These are phyloP conservation scores for Phytophthora boehmeriae DNA, from an alignment of 352 stramenopile genomes.

Conservation along the genomic window DNA sequence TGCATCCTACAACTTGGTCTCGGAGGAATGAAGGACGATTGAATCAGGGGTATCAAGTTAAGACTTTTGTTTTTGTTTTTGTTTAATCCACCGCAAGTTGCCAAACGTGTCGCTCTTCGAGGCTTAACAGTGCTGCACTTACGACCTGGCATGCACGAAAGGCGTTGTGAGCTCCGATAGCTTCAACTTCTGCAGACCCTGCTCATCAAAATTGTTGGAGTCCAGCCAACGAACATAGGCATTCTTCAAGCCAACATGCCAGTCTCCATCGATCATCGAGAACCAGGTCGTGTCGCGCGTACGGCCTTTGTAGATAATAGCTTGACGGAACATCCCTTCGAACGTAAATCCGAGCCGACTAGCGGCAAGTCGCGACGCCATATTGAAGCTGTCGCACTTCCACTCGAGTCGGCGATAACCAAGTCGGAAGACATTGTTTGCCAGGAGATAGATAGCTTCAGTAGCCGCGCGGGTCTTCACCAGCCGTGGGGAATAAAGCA, in stretches of 20 bases:
- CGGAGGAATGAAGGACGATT: too few species aligned
- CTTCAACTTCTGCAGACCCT: conserved; percentile 12
- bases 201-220: conserved; percentile 7
- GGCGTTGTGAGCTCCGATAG: conserved; percentile 24
- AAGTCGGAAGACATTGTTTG: conserved; percentile 4
- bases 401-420: conserved; percentile 4
- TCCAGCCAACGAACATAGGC: not conserved
- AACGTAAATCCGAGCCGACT: conserved; percentile 3
- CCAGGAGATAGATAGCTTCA: conserved; percentile 26
- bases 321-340: conserved; percentile 8
- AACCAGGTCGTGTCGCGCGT: conserved; percentile 4
- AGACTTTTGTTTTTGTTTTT: too few species aligned
- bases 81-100: too few species aligned
- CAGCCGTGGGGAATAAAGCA: conserved; percentile 9
- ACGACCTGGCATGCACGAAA: conserved; percentile 16
- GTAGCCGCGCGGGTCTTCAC: conserved; percentile 9
- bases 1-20: too few species aligned
- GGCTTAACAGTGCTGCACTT: not conserved
- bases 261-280: conserved; percentile 11
- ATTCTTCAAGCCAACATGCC: conserved; percentile 4
- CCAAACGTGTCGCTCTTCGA: too few species aligned
- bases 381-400: conserved; percentile 8
- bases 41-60: too few species aligned
- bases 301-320: conserved; percentile 1
- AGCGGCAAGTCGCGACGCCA: conserved; percentile 1